Base-by-base conservation (phyloP, 169 alveolate genomes). In the Babesia ovata region DNA sequence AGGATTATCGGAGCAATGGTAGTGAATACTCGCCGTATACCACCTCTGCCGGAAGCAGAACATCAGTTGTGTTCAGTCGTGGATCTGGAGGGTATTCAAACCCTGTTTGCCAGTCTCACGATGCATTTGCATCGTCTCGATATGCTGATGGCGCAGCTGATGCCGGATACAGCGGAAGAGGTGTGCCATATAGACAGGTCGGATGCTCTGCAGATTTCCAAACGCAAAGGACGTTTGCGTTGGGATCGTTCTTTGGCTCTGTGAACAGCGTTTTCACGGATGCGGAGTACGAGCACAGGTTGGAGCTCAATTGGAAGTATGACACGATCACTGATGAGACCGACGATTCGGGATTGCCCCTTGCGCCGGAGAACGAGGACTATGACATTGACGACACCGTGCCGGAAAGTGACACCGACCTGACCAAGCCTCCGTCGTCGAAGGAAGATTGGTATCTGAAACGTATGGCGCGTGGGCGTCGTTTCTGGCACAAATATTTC, bases 401-500 rank as follows among this genome's bases (percentile, higher is more conserved):
- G 17, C 75, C 62, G 19, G 84, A 54, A 14, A 36, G 50, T 0
- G 66, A 52, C 16, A 45, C 50, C 14, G 85, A 82, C 59, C 42
- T 73, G 52, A 46, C 81, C 19, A 46, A 12, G 22, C 85, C 84
- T 0, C 85, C 89, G 39, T 28, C 75, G 3, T 46, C 71, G 44
- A 82, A 82, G 62, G 74, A 73, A 36, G 85, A 73, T n/a, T 82
- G 89, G 85, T 57, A 36, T 60, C 60, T 73, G 63, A 82, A 73
- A 74, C 52, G 63, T 2, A 8, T 82, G 57, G 70, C 89, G 3
- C 84, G 73, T 19, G 84, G 89, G 22, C 59, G 85, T 12, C 33
- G 60, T n/a, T 82, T 82, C 65, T 82, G 84, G 84, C 85, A 82
- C 58, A 82, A 66, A 46, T 82, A 62, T 33, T 73, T 72, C 54